These are phyloP conservation scores for Coniochaeta ligniaria DNA, from an alignment of 2,329 filamentous ascomycete species.

Conservation along the genomic window DNA sequence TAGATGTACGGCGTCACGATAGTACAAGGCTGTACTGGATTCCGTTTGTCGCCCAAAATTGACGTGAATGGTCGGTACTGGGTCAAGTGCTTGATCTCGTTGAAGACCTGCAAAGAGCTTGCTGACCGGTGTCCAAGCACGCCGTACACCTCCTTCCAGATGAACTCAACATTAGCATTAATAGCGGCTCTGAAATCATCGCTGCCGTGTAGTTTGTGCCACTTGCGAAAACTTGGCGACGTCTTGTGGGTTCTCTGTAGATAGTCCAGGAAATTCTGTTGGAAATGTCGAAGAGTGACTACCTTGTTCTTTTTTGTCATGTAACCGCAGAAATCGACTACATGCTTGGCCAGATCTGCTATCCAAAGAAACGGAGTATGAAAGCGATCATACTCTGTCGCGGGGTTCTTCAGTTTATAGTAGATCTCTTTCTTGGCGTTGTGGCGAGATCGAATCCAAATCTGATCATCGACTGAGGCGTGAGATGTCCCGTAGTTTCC, in stretches of 20 bases:
- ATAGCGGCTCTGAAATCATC: conserved; percentile 59
- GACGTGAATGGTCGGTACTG: conserved; percentile 18
- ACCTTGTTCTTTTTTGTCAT: conserved; percentile 19
- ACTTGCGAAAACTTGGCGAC: conserved; percentile 37
- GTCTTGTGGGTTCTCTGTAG: conserved; percentile 34
- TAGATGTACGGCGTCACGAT: conserved; percentile 65
- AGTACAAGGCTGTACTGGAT: conserved; percentile 31
- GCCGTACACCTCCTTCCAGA: conserved; percentile 57
- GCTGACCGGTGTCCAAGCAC: conserved; percentile 25
- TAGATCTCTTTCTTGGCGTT: conserved; percentile 43
- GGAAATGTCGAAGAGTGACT: conserved; percentile 51
- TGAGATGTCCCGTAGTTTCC: conserved; percentile 53
- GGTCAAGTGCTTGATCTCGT: conserved; percentile 35
- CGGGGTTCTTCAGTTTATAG: conserved; percentile 54
- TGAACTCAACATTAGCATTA: conserved; percentile 51
- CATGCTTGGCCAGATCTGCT: conserved; percentile 62
- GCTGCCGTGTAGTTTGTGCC: conserved; percentile 41
- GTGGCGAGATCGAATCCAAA: conserved; percentile 56
- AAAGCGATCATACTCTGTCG: conserved; percentile 54
- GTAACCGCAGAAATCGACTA: conserved; percentile 56
- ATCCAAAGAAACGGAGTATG: conserved; percentile 63
- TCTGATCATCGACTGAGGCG: conserved; percentile 38
- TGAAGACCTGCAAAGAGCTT: conserved; percentile 42
- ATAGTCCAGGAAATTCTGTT: conserved; percentile 50
- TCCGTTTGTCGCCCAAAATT: not conserved